Evolutionary conservation across 345 rosid species (phyloP).

Genomic region (Acer yangbiense): DNA sequence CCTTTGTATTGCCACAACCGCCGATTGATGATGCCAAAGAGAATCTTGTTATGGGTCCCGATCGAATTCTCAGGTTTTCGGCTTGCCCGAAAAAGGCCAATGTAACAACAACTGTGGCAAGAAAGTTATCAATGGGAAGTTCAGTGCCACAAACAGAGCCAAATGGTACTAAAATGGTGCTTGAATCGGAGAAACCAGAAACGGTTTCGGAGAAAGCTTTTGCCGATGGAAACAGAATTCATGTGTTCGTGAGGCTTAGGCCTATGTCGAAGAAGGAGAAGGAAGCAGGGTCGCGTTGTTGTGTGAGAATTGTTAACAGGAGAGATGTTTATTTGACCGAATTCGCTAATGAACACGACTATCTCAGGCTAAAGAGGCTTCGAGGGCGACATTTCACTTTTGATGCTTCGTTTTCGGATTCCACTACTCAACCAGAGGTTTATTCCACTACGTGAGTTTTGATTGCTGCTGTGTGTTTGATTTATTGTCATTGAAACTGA

Average conservation of each 20-base stretch:
- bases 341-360: conserved; percentile 76
- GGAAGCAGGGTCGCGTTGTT: conserved; percentile 74
- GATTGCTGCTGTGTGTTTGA: conserved; percentile 7
- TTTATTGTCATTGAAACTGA: not conserved
- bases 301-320: conserved; percentile 76
- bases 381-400: conserved; percentile 87
- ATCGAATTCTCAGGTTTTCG: conserved; percentile 56
- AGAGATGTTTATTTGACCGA: conserved; percentile 88
- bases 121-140: conserved; percentile 72
- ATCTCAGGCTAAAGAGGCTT: conserved; percentile 86
- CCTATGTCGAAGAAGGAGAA: conserved; percentile 91
- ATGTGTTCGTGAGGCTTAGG: conserved; percentile 91
- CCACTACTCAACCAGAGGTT: conserved; percentile 75
- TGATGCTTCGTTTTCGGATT: conserved; percentile 84
- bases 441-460: conserved; percentile 82
- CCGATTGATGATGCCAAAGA: conserved; percentile 63
- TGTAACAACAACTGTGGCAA: conserved; percentile 42
- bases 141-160: conserved; percentile 30
- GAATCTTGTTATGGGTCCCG: conserved; percentile 56
- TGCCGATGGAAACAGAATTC: conserved; percentile 50
- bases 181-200: conserved; percentile 49
- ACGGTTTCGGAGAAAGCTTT: conserved; percentile 34
- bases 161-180: conserved; percentile 28
- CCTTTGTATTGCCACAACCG: conserved; percentile 50
- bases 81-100: conserved; percentile 49